Percentiles rank a stretch among this genome's conserved stretches.
Evolutionary conservation across 192 early-diverging fungal species (phyloP).

Genomic region (Entomortierella parvispora): DNA sequence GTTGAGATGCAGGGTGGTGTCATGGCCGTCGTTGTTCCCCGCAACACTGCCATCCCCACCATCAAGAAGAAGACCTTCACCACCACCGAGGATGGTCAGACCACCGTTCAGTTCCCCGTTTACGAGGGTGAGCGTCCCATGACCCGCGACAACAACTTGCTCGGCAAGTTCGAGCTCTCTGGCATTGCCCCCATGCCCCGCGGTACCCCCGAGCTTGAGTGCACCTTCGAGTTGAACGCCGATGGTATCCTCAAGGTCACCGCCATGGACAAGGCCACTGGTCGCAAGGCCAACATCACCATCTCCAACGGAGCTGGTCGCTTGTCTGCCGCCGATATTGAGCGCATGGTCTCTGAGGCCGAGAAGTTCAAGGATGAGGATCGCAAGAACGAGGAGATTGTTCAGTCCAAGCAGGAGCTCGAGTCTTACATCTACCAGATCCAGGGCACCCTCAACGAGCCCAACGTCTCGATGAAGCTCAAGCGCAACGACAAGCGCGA

Average conservation of each 20-base stretch:
- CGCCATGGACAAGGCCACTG: conserved; percentile 91
- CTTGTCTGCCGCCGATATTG: conserved; percentile 89
- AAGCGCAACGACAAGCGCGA: conserved; percentile 75
- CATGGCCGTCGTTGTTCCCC: conserved; percentile 83
- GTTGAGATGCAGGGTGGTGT: conserved; percentile 86
- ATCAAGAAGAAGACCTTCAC: conserved; percentile 82
- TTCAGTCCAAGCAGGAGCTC: conserved; percentile 85
- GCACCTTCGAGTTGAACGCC: conserved; percentile 86
- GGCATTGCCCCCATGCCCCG: conserved; percentile 83
- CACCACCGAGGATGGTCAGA: conserved; percentile 83
- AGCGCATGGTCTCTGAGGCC: conserved; percentile 92
- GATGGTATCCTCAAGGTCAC: conserved; percentile 91
- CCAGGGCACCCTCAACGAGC: conserved; percentile 72
- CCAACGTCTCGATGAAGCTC: conserved; percentile 78
- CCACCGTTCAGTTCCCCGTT: conserved; percentile 83
- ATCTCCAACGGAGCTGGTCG: conserved; percentile 95
- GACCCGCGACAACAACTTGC: conserved; percentile 91
- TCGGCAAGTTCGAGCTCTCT: conserved; percentile 84
- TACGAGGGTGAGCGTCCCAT: conserved; percentile 88
- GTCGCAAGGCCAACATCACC: conserved; percentile 90
- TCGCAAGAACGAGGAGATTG: conserved; percentile 74
- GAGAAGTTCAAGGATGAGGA: conserved; percentile 88
- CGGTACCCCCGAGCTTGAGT: conserved; percentile 82
- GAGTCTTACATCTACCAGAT: conserved; percentile 80
- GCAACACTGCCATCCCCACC: conserved; percentile 84